Evolutionary conservation across 257 asterid species (phyloP).

Genomic region (Ocimum tenuiflorum): DNA sequence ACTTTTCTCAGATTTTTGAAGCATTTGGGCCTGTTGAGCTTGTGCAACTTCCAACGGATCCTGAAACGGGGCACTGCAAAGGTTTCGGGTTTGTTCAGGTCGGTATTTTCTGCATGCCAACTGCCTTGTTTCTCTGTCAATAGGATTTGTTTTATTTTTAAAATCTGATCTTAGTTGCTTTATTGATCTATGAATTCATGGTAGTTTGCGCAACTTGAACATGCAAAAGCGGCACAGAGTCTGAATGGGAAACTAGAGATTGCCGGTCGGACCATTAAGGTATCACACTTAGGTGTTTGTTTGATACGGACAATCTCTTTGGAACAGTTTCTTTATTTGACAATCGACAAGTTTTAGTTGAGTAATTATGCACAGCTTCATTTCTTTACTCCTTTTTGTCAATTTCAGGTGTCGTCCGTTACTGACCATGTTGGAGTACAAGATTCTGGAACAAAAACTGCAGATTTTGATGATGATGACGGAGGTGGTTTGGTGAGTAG

Average conservation of each 20-base stretch:
- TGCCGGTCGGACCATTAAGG: conserved; percentile 97
- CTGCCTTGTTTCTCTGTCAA: background rate
- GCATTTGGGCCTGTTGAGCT: conserved; percentile 98
- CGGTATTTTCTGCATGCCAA: conserved; percentile 33
- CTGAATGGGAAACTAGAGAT: conserved; percentile 88
- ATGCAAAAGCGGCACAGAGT: conserved; percentile 92
- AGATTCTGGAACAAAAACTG: conserved; percentile 89
- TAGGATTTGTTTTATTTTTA: background rate
- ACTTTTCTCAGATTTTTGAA: conserved; percentile 66
- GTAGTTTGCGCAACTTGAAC: conserved; percentile 84
- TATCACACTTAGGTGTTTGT: conserved; percentile 15
- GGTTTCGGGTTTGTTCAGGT: conserved; percentile 99
- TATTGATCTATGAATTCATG: conserved; percentile 6
- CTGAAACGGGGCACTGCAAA: conserved; percentile 98
- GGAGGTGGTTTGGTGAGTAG: conserved; percentile 96
- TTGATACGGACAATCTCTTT: background rate
- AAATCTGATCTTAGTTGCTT: background rate
- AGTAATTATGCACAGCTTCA: background rate
- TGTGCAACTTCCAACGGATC: conserved; percentile 95
- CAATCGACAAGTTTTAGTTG: background rate
- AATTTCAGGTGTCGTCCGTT: conserved; percentile 80
- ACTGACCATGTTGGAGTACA: conserved; percentile 80
- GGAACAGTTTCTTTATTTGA: background rate
- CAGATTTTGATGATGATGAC: conserved; percentile 97
- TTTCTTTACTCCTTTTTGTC: background rate